phyloP scores from a whole-genome alignment of 2,329 filamentous ascomycete species.

The Cladorrhinum sp. region DNA sequence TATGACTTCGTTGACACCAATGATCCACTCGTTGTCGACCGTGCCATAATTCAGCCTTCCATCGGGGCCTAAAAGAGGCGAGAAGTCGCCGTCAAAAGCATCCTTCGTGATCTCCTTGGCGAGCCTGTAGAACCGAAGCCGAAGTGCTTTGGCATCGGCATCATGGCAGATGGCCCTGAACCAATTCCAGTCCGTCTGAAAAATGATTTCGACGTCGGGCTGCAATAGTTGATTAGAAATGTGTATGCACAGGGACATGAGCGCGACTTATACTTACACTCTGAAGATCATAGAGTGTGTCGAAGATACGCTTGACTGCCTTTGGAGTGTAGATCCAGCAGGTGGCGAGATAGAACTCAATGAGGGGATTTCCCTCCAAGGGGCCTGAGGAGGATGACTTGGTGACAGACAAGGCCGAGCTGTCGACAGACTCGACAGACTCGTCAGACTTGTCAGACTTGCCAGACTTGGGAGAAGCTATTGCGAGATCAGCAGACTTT shows the following conservation, averaged over 20 bases:
- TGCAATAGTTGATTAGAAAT: conserved; percentile 9
- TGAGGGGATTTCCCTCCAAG: background rate
- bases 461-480: background rate
- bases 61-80: conserved; percentile 1
- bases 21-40: conserved; percentile 20
- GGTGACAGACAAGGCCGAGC: background rate
- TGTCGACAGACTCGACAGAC: background rate
- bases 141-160: conserved; percentile 14
- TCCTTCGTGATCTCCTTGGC: conserved; percentile 16
- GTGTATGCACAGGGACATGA: background rate
- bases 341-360: conserved; percentile 29
- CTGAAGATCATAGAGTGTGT: conserved; percentile 13
- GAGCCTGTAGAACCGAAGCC: conserved; percentile 14
- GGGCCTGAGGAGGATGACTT: background rate
- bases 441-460: background rate
- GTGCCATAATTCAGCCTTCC: background rate
- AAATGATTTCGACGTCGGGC: conserved; percentile 24
- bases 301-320: conserved; percentile 25
- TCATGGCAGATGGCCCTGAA: conserved; percentile 27
- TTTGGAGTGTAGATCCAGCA: conserved; percentile 29
- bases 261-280: conserved; percentile 16
- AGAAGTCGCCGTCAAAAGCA: conserved; percentile 5
- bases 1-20: background rate
- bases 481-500: background rate
- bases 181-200: conserved; percentile 25